Base-by-base conservation (phyloP, 2,329 filamentous ascomycete species). In the Phyllosticta citribraziliensis region DNA sequence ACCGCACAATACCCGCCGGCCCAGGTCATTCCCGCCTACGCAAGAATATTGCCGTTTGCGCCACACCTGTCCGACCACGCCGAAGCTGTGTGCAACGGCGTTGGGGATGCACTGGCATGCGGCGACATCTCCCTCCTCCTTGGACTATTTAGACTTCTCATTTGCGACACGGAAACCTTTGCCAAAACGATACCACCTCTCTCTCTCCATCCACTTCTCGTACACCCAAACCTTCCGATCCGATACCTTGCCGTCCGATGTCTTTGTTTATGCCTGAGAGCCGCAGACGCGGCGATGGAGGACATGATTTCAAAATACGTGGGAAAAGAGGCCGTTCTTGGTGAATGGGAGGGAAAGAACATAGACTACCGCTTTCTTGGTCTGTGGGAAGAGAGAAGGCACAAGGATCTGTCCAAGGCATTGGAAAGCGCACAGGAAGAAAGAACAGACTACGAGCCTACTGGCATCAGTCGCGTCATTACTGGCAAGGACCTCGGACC, bases 241-340 rank as follows among this genome's bases (percentile, higher is more conserved):
- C 84, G 88, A 74, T 96, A 92, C 73, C 79, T 97, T 63, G 88
- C 91, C 14, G 82, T 96, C 61, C 84, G 91, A 65, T 84, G 92
- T 63, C 88, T 96, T 65, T 91, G 88, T 69, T 80, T 90, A 64
- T 84, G 91, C 62, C 84, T 95, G 67, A 85, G 85, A 68, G 88
- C 88, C 30, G 88, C 94, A 3, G 94, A 99, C 72, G 79, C 82
- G 65, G 89, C 89, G 64, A 80, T 88, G 55, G 87, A 95, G 69
- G 78, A 82, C 56, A 86, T 96, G 72, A 75, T 95, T 33, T 75
- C 78, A 56, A 79, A 83, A 68, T 81, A 91, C 72, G 77, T 93
- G 60, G 85, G 83, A 55, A 77, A 82, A 50, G 83, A 83, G 33
- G 78, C 82, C 22, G 78, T 95, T 50, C 72, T 82, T 64, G 91